Percentiles rank a stretch among this genome's conserved stretches.
Evolutionary conservation across 2,329 filamentous ascomycete genomes (phyloP).

Genomic region (Botrytis tulipae): DNA sequence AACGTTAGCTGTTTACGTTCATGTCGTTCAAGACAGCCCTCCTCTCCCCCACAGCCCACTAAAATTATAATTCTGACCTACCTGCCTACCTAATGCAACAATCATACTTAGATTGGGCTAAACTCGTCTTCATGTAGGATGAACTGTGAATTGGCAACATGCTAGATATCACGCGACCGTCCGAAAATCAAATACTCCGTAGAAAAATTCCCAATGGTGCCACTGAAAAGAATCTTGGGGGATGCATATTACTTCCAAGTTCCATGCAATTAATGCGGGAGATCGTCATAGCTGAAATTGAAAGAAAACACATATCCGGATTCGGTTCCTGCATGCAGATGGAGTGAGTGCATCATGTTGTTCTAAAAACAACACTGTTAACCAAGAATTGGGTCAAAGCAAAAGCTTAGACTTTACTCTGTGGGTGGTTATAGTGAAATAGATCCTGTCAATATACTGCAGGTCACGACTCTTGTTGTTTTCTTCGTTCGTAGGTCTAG

Average conservation of each 20-base stretch:
- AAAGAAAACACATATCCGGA: not conserved
- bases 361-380: not conserved
- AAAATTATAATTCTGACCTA: not conserved
- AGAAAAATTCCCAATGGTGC: too few relatives aligned
- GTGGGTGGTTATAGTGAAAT: not conserved
- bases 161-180: not conserved
- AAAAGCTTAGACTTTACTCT: not conserved
- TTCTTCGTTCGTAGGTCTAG: not conserved
- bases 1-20: not conserved
- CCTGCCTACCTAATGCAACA: not conserved
- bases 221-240: not conserved
- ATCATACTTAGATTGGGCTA: not conserved
- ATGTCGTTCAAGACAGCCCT: not conserved
- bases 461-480: not conserved
- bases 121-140: not conserved
- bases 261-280: not conserved
- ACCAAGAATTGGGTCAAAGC: not conserved
- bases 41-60: not conserved
- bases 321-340: not conserved
- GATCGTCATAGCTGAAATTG: conserved; percentile 15
- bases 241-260: not conserved
- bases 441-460: not conserved
- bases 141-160: not conserved
- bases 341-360: not conserved
- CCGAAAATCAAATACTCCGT: not conserved